Evolutionary conservation across 78 protist species (phyloP).

Genomic region (Isochrysis galbana): DNA sequence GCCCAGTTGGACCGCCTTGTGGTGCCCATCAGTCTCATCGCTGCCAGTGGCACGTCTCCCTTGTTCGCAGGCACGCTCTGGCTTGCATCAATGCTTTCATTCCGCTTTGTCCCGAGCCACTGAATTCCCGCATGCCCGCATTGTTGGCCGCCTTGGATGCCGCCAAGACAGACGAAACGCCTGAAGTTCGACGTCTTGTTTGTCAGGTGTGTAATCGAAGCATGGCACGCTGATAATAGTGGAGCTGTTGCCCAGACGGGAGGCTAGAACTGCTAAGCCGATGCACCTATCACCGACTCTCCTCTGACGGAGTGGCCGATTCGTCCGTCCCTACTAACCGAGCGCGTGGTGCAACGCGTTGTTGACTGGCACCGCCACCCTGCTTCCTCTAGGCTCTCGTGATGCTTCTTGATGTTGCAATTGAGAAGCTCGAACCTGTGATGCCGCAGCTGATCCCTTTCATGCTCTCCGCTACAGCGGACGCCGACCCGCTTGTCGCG

Average conservation of each 20-base stretch:
- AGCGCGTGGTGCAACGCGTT: too few species aligned
- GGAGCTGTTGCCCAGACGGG: too few species aligned
- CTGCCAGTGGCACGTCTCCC: too few species aligned
- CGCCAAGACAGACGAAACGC: neutral
- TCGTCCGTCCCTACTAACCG: too few species aligned
- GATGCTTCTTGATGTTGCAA: constrained; percentile 39
- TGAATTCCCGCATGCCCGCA: neutral
- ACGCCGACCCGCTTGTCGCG: constrained; percentile 65
- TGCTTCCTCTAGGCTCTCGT: constrained; percentile 50
- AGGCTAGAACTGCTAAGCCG: too few species aligned
- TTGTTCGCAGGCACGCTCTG: neutral
- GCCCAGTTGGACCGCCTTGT: too few species aligned
- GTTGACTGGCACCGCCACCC: neutral
- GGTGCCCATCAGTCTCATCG: too few species aligned
- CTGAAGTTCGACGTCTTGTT: constrained; percentile 31
- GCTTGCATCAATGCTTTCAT: constrained; percentile 36
- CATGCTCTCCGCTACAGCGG: constrained; percentile 63
- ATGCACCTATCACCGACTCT: too few species aligned
- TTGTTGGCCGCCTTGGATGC: neutral
- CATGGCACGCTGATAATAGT: too few species aligned
- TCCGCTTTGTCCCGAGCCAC: neutral
- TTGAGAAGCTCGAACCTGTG: constrained; percentile 52
- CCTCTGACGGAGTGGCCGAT: too few species aligned
- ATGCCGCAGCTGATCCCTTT: constrained; percentile 55
- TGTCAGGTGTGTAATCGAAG: constrained; percentile 40